These are phyloP conservation scores for Apiotrichum mycotoxinovorans DNA, from an alignment of 1,284 basidiomycete species.

Conservation along the genomic window DNA sequence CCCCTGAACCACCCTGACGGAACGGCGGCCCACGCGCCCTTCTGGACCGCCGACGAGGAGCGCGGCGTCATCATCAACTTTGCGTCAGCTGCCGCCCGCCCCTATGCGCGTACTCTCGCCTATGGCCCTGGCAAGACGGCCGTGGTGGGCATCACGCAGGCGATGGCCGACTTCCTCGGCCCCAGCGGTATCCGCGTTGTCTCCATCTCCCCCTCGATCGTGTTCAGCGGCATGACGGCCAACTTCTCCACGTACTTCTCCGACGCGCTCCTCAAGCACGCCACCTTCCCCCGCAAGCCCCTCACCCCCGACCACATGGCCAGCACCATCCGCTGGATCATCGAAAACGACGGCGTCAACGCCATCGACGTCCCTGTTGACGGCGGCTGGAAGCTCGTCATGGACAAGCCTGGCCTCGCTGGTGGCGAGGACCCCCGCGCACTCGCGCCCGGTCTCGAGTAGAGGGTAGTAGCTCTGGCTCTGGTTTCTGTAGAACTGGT, in stretches of 20 bases:
- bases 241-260: slow-evolving; percentile 33
- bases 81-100: slow-evolving; percentile 39
- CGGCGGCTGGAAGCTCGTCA: slow-evolving; percentile 42
- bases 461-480: too few species aligned
- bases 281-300: slow-evolving; percentile 42
- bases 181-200: slow-evolving; percentile 43
- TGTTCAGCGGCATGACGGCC: slow-evolving; percentile 38
- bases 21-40: slow-evolving; percentile 24
- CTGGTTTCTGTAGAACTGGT: neutral
- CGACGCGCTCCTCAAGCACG: slow-evolving; percentile 35
- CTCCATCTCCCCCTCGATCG: slow-evolving; percentile 44
- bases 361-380: slow-evolving; percentile 42
- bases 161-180: slow-evolving; percentile 40
- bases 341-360: slow-evolving; percentile 41
- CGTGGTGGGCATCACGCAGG: slow-evolving; percentile 40
- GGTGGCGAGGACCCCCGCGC: slow-evolving; percentile 35
- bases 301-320: slow-evolving; percentile 38
- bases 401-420: slow-evolving; percentile 27
- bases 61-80: slow-evolving; percentile 47
- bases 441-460: slow-evolving; percentile 41
- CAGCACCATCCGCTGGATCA: slow-evolving; percentile 33
- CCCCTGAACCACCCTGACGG: slow-evolving; percentile 33
- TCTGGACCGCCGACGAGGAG: slow-evolving; percentile 41
- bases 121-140: slow-evolving; percentile 46
- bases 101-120: slow-evolving; percentile 37